phyloP scores from a whole-genome alignment of 2,329 filamentous ascomycete genomes.

The Thyridium curvatum region DNA sequence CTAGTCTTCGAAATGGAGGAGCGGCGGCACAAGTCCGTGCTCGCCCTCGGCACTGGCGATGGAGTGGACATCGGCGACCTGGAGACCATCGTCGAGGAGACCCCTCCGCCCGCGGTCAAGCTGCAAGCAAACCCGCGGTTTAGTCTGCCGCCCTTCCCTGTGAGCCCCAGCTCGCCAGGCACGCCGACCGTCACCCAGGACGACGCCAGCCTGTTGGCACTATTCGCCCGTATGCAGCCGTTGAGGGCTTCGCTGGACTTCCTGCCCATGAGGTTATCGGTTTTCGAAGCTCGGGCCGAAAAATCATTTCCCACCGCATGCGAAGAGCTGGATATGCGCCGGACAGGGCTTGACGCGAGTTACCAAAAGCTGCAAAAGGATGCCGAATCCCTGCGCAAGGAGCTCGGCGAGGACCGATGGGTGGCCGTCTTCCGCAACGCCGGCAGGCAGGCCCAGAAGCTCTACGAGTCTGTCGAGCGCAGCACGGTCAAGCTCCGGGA shows the following conservation, averaged over 20 bases:
- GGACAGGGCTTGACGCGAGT: slow-evolving; percentile 68
- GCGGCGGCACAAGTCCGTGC: slow-evolving; percentile 73
- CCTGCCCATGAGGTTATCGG: slow-evolving; percentile 85
- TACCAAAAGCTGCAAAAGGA: slow-evolving; percentile 88
- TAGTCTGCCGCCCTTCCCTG: slow-evolving; percentile 59
- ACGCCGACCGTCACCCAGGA: slow-evolving; percentile 60
- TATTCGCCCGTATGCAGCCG: slow-evolving; percentile 95
- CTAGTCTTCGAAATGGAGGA: slow-evolving; percentile 98
- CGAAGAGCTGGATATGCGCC: slow-evolving; percentile 74
- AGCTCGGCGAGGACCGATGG: slow-evolving; percentile 94
- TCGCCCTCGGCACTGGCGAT: slow-evolving; percentile 55
- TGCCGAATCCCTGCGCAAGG: slow-evolving; percentile 80
- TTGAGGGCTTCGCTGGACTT: slow-evolving; percentile 91
- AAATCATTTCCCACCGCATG: slow-evolving; percentile 83
- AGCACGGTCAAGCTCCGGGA: slow-evolving; percentile 79
- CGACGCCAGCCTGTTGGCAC: slow-evolving; percentile 78
- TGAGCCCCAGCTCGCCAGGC: slow-evolving; percentile 53
- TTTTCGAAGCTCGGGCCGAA: slow-evolving; percentile 75
- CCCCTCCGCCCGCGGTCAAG: slow-evolving; percentile 46
- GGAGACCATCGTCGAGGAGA: slow-evolving; percentile 89
- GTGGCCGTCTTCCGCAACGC: slow-evolving; percentile 92
- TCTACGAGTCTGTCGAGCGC: slow-evolving; percentile 91
- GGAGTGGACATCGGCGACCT: slow-evolving; percentile 78
- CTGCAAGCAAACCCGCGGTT: slow-evolving; percentile 56
- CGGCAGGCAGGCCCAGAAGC: slow-evolving; percentile 85